Conservation (phyloP, 192 early-diverging fungal species). For the Blastocladiella britannica region DNA sequence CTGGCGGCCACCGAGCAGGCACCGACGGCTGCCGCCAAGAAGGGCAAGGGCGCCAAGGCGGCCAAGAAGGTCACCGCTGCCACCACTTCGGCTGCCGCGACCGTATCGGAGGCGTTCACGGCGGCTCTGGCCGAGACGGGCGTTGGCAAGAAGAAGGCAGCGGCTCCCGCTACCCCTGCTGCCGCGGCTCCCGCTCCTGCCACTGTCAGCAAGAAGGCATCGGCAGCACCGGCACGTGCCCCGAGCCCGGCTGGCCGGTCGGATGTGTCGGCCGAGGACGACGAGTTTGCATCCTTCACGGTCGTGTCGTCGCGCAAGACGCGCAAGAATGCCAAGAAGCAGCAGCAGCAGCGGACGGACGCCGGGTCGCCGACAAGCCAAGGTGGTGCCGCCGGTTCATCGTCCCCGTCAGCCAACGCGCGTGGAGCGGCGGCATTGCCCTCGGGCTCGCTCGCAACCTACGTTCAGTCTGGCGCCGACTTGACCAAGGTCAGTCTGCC, state of each 20-base stretch:
- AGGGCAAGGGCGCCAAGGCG: not conserved
- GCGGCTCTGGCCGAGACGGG: not conserved
- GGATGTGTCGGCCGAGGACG: not conserved
- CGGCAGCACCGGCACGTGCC: not conserved
- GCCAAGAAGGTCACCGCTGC: not conserved
- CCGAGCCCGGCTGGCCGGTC: not conserved
- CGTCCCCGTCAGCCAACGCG: not conserved
- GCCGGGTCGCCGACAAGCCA: too few relatives aligned
- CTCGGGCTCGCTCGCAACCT: not conserved
- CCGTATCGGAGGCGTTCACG: not conserved
- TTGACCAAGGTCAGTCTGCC: not conserved
- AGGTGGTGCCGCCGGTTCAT: too few relatives aligned
- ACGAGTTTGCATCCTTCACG: too few relatives aligned
- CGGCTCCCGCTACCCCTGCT: not conserved
- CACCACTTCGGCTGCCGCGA: not conserved
- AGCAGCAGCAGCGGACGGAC: not conserved
- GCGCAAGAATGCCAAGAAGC: not conserved
- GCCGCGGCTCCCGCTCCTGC: not conserved
- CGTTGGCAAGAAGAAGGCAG: not conserved
- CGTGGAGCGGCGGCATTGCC: not conserved
- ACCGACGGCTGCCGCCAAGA: too few relatives aligned
- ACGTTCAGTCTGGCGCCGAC: not conserved
- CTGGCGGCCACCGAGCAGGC: too few relatives aligned
- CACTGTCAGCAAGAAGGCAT: not conserved
- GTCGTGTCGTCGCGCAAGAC: conserved; percentile 1